Base-by-base conservation (phyloP, 345 rosid species). In the Acer campestre region DNA sequence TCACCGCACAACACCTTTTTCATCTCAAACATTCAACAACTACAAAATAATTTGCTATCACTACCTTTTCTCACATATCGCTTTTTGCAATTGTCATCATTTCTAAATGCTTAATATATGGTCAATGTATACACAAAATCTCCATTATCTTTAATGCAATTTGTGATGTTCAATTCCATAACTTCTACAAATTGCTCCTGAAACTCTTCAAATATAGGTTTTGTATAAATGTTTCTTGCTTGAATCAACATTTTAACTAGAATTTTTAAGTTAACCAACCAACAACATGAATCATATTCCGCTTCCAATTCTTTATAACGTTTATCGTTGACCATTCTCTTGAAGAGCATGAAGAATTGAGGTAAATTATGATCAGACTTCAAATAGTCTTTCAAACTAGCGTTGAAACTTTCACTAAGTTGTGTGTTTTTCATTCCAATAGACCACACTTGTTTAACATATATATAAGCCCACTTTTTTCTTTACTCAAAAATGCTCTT, bases 291-390 rank as follows among this genome's bases (percentile, higher is more conserved):
- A 38, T 72, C 17, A 74, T 61, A 23, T 48, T 63, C 16, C 3
- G 3, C 29, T 23, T 46, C 27, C 11, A 62, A 27, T 10, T 73
- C 40, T 11, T 61, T 73, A 23, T 61, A 73, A 5, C 22, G 23
- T 38, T 72, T 59, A 58, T 29, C 44, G n/a, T 46, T 25, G 10
- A 74, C 6, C 5, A 62, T 46, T 25, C 23, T 61, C 44, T 74
- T 46, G 27, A 74, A 74, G 1, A 62, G 76, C 40, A 44, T 3
- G 10, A 74, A 74, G 22, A 74, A 62, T 9, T 62, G 10, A 16
- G 25, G 2, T 1, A 62, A 2, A 48, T 74, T 18, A 10, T 22
- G 3, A 17, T 63, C 17, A 0, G 9, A 46, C n/a, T 74, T 61
- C 16, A 74, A 29, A 53, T 62, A 25, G 0, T 74, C 56, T 46